Base-by-base conservation (phyloP, 805 yeast species). In the Starmerella kuoi region DNA sequence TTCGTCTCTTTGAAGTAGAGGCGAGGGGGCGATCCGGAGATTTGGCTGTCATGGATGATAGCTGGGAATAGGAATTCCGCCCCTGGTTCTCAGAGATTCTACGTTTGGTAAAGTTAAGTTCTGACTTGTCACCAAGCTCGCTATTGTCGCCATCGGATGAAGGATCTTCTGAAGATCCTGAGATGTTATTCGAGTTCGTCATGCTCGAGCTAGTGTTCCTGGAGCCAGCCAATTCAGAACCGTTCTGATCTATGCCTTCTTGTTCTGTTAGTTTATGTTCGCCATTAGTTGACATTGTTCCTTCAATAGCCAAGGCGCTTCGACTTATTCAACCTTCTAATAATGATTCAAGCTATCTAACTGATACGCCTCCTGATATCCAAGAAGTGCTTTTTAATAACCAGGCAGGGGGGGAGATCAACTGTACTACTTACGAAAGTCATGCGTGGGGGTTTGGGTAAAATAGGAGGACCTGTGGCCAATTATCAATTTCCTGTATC, bases 91-190 rank as follows among this genome's bases (percentile, higher is more conserved):
- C 41, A 24, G 50, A 37, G 8, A 50, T 38, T 28, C 50, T 49
- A 34, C 55, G 54, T 31, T 51, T 51, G n/a, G 50, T 49, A 31
- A 51, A 51, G 31, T 49, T 49, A 23, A 50, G 44, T 17, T 33
- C n/a, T 18, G 37, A 4, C 15, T 21, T 14, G 11, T 8, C 37
- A 26, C 17, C 27, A 11, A 4, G 24, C n/a, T 12, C 7, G 37
- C 37, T 33, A n/a, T 8, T 21, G 37, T 21, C 21, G 8, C 22
- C 26, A 18, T n/a, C 20, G 22, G 37, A 33, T 7, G 37, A 20
- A 18, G 37, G 18, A 18, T 20, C n/a, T 20, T 20, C 37, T 8
- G 38, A 18, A 28, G 31, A 21, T 5, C 12, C 21, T n/a, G n/a
- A 8, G 4, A 15, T 7, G 24, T 7, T 19, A 25, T 38, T 42